Percentiles rank a stretch among this genome's conserved stretches.
Evolutionary conservation across 2,329 filamentous ascomycete genomes (phyloP).

Genomic region (Metarhizium anisopliae): DNA sequence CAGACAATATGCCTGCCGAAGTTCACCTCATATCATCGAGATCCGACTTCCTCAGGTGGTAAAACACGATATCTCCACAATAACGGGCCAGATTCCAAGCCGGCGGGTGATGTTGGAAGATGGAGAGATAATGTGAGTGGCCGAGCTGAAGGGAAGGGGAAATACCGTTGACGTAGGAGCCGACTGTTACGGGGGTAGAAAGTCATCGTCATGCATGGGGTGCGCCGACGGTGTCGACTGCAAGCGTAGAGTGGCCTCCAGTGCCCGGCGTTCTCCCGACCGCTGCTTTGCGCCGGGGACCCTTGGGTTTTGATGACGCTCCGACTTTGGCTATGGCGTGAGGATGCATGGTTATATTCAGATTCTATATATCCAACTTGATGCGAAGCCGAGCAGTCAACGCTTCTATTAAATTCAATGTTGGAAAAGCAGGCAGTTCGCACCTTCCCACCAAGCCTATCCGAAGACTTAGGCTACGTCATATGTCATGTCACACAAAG

Average conservation of each 20-base stretch:
- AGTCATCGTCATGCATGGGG: conserved; percentile 4
- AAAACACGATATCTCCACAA: neutral
- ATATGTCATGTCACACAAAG: neutral
- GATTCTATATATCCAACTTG: no score
- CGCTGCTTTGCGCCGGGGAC: neutral
- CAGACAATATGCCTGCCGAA: neutral
- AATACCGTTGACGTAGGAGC: conserved; percentile 3
- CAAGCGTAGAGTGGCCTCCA: neutral
- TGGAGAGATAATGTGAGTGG: neutral
- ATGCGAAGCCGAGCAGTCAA: neutral
- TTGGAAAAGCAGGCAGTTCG: neutral
- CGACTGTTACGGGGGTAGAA: neutral
- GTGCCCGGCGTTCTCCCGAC: neutral
- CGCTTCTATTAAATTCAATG: neutral
- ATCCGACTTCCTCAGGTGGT: neutral
- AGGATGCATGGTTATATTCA: no score
- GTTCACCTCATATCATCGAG: neutral
- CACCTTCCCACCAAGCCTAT: neutral
- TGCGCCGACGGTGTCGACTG: neutral
- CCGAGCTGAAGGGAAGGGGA: neutral
- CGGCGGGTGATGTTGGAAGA: neutral
- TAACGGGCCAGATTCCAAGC: neutral
- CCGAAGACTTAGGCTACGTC: neutral
- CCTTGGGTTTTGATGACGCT: neutral
- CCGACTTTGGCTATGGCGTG: neutral